phyloP scores from a whole-genome alignment of 1,139 yeast species.

The Saccharomyces hybrid region DNA sequence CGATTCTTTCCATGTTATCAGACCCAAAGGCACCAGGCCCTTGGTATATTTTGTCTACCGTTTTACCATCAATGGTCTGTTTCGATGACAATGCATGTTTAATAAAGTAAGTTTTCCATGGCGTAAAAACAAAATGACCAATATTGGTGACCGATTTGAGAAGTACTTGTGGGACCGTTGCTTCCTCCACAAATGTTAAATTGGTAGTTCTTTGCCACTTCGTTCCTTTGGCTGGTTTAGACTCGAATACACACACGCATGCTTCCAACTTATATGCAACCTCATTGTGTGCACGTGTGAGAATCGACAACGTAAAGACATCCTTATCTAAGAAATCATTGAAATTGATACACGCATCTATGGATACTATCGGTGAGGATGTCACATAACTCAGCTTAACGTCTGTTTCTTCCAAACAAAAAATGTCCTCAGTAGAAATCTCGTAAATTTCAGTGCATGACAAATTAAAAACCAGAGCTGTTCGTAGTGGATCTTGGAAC shows the following conservation, averaged over 20 bases:
- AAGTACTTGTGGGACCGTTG: neutral
- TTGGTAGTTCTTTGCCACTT: neutral
- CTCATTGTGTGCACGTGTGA: neutral
- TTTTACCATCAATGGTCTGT: constrained; percentile 10
- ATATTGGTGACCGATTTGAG: constrained; percentile 13
- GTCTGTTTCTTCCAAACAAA: neutral
- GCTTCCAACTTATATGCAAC: neutral
- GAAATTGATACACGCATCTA: neutral
- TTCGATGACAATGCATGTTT: constrained; percentile 13
- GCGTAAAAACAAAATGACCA: constrained; percentile 15
- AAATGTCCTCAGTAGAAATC: neutral
- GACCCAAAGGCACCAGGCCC: neutral
- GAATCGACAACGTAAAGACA: neutral
- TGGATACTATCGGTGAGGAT: neutral
- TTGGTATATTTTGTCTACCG: neutral
- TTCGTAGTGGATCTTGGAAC: neutral
- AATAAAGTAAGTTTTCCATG: constrained; percentile 9
- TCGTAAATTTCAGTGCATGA: neutral
- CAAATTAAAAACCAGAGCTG: neutral
- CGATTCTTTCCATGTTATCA: neutral
- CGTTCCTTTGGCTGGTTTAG: neutral
- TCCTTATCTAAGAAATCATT: neutral
- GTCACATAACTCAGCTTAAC: neutral
- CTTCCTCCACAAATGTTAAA: neutral
- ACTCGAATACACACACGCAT: neutral